A percentile compares a stretch with the other conserved stretches of the same genome.
phyloP scores from a whole-genome alignment of 169 alveolate species.

The Eimeria maxima region DNA sequence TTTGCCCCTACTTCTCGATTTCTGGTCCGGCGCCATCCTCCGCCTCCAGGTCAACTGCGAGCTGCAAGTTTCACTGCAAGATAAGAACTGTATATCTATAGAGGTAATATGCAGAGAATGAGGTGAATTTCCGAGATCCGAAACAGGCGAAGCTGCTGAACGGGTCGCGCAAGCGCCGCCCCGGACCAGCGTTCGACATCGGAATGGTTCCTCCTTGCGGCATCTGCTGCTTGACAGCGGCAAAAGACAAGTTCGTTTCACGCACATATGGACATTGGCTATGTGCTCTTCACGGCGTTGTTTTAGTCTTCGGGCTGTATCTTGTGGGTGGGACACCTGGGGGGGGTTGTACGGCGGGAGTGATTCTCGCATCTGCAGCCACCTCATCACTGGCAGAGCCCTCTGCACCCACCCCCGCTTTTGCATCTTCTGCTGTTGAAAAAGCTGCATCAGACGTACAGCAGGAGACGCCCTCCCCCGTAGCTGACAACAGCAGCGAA shows the following conservation, averaged over 20 bases:
- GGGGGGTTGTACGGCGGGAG: not conserved
- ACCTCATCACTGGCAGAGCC: not conserved
- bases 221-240: conserved; percentile 27
- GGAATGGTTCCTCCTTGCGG: conserved; percentile 46
- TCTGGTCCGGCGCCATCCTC: conserved; percentile 3
- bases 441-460: not conserved
- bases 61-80: not conserved
- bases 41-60: conserved; percentile 26
- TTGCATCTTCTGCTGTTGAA: not conserved
- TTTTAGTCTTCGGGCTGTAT: not conserved
- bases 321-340: not conserved
- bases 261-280: not conserved
- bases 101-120: not conserved
- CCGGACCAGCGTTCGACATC: not conserved
- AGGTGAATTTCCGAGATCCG: not conserved
- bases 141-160: not conserved
- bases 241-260: not conserved
- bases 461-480: not conserved
- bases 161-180: conserved; percentile 1
- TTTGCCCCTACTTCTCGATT: not conserved
- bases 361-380: not conserved
- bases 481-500: not conserved
- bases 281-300: not conserved
- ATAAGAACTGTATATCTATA: not conserved
- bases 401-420: not conserved